Conservation (phyloP, 495 filamentous ascomycete genomes). For the Lichina pygmaea region DNA sequence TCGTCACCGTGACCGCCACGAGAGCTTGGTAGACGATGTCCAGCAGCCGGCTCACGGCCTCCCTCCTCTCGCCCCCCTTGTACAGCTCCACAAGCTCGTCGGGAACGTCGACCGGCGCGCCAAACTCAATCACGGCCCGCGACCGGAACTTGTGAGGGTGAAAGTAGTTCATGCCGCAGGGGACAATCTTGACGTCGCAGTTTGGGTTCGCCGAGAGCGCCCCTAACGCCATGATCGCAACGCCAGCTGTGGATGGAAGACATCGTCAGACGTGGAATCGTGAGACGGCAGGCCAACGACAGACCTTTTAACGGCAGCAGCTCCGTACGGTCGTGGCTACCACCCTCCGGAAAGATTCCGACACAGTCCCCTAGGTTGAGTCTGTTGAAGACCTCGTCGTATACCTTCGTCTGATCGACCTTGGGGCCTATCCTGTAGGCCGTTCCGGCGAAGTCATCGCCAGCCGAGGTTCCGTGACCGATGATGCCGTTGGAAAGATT, state of each 20-base stretch:
- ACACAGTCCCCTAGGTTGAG: conserved; percentile 67
- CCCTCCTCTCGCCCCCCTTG: conserved; percentile 51
- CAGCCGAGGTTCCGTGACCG: conserved; percentile 20
- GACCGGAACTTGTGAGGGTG: conserved; percentile 98
- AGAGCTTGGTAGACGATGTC: conserved; percentile 69
- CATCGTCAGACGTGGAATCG: too few relatives aligned
- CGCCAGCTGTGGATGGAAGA: conserved; percentile 34
- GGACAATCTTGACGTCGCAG: conserved; percentile 90
- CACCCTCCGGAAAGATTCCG: conserved; percentile 93
- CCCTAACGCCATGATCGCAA: conserved; percentile 93
- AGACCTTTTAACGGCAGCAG: conserved; percentile 73
- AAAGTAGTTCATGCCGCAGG: conserved; percentile 99
- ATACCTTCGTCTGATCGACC: conserved; percentile 81
- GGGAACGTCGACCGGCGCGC: conserved; percentile 60
- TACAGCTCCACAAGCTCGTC: conserved; percentile 58
- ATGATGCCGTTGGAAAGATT: conserved; percentile 2
- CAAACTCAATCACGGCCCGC: conserved; percentile 88
- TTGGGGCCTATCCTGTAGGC: conserved; percentile 77
- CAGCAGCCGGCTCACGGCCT: conserved; percentile 56
- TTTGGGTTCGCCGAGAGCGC: conserved; percentile 70
- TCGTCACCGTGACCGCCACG: conserved; percentile 71
- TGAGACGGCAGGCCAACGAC: not conserved
- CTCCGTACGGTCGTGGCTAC: conserved; percentile 87
- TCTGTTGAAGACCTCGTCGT: conserved; percentile 68
- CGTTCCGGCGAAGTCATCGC: conserved; percentile 42